Evolutionary conservation across 176 grass and related monocot species (phyloP).

Genomic region (Tillandsia leiboldiana): DNA sequence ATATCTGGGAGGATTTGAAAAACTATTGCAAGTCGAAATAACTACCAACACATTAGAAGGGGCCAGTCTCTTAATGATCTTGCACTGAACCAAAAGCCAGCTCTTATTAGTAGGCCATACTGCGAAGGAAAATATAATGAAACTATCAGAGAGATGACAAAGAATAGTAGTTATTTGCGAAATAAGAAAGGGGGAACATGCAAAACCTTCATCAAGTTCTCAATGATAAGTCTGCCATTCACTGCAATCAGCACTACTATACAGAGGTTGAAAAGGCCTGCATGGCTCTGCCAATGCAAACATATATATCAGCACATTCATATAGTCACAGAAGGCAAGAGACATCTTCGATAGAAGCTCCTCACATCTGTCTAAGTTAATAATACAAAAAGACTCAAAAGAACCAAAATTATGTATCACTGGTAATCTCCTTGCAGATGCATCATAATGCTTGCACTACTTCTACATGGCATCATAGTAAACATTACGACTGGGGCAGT

Average conservation of each 20-base stretch:
- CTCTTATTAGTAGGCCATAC: constrained; percentile 95
- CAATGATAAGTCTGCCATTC: constrained; percentile 93
- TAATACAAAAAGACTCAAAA: background rate
- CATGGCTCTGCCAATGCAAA: constrained; percentile 73
- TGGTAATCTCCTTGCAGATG: background rate
- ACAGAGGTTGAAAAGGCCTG: constrained; percentile 96
- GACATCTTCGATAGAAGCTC: background rate
- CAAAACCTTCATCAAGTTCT: constrained; percentile 94
- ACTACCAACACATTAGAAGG: constrained; percentile 97
- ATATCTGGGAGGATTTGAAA: constrained; percentile 10
- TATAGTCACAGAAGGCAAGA: constrained; percentile 8
- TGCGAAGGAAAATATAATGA: constrained; percentile 33
- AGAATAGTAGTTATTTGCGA: background rate
- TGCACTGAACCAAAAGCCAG: constrained; percentile 96
- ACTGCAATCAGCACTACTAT: constrained; percentile 93
- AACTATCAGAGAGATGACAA: constrained; percentile 7
- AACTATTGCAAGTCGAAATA: constrained; percentile 5
- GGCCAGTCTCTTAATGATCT: constrained; percentile 82
- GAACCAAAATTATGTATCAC: background rate
- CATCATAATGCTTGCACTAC: no score
- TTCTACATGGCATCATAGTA: no score
- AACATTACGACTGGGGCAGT: no score
- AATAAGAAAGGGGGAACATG: constrained; percentile 14
- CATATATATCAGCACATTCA: constrained; percentile 8
- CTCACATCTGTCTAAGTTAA: background rate